A percentile compares a stretch with the other conserved stretches of the same genome.
phyloP scores from a whole-genome alignment of 306 rosid genomes.

The Astragalus glycyphyllos region DNA sequence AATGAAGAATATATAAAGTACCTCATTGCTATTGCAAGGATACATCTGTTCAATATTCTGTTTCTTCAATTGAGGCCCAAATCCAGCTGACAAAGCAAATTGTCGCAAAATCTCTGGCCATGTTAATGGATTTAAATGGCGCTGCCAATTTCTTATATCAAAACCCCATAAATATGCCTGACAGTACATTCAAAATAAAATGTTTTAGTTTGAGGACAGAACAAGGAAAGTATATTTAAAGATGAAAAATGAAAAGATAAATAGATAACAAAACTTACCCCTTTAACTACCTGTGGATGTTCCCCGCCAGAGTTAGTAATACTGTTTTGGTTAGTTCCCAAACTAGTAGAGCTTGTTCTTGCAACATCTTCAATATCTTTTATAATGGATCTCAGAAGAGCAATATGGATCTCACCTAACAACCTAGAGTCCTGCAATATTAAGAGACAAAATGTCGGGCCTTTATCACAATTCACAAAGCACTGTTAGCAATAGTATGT shows the following conservation, averaged over 20 bases:
- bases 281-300: slow-evolving; percentile 75
- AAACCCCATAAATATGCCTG: slow-evolving; percentile 89
- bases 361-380: slow-evolving; percentile 83
- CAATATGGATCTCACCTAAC: slow-evolving; percentile 75
- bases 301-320: slow-evolving; percentile 72
- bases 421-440: slow-evolving; percentile 71
- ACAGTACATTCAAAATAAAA: slow-evolving; percentile 27
- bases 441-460: slow-evolving; percentile 27
- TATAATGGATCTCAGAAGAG: slow-evolving; percentile 67
- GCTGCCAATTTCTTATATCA: slow-evolving; percentile 77
- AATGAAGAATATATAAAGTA: slow-evolving; percentile 37
- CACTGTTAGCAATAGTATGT: neutral
- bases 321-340: slow-evolving; percentile 60
- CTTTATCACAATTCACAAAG: slow-evolving; percentile 36
- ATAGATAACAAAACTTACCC: slow-evolving; percentile 50
- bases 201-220: slow-evolving; percentile 22
- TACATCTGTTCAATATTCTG: slow-evolving; percentile 47
- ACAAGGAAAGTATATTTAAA: slow-evolving; percentile 28
- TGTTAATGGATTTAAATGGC: slow-evolving; percentile 72
- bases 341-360: slow-evolving; percentile 59
- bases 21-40: slow-evolving; percentile 62
- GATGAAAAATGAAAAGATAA: slow-evolving; percentile 20
- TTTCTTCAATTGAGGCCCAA: slow-evolving; percentile 73
- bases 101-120: slow-evolving; percentile 94
- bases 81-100: slow-evolving; percentile 79